Evolutionary conservation across 1,284 basidiomycete species (phyloP), one percentile per base, ranked within the genome.

Genomic region (Moniliella sp.): DNA sequence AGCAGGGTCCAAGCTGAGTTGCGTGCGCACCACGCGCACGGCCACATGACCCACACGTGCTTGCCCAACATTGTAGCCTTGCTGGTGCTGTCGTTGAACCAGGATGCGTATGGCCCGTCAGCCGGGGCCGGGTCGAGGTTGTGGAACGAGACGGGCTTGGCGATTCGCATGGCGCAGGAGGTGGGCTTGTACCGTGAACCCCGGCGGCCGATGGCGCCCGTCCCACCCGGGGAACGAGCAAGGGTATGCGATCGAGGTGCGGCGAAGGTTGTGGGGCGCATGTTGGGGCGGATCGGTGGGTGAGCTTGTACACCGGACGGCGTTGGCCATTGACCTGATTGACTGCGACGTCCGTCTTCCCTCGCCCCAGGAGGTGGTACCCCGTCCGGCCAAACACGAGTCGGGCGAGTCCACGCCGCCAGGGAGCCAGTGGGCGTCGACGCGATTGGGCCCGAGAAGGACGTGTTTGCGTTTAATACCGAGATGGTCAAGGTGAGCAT

Each of bases 31-130:
- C 33, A 68, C 88, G 26, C 76, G 94, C 58, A 52, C 58, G 86
- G 94, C 58, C 74, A 91, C 25, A 65, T 93, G 37, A 81, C 78
- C 33, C 81, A 77, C 29, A 74, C 82, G 18, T 75, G 74, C 27
- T 72, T 86, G 38, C 72, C 75, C 38, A 84, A 91, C 48, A 76
- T 94, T 14, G 84, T 93, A 61, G 74, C 81, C 2, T 62, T 94
- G 37, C 67, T 94, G 40, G 76, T 86, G 43, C 60, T 84, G 48
- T 72, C 75, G 53, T 74, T 81, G 73, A 72, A 72, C 33, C 73
- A 58, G 30, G 65, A 66, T 36, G 51, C 64, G 7, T 66, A 62
- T 37, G 56, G 58, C 27, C 46, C 47, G 4, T 50, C 49, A 1
- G 54, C 58, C n/a, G 37, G 53, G 12, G 57, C 56, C 34, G 61